These are phyloP conservation scores for Podaxis carcinomalis DNA, from an alignment of 768 basidiomycete species.

Conservation along the genomic window DNA sequence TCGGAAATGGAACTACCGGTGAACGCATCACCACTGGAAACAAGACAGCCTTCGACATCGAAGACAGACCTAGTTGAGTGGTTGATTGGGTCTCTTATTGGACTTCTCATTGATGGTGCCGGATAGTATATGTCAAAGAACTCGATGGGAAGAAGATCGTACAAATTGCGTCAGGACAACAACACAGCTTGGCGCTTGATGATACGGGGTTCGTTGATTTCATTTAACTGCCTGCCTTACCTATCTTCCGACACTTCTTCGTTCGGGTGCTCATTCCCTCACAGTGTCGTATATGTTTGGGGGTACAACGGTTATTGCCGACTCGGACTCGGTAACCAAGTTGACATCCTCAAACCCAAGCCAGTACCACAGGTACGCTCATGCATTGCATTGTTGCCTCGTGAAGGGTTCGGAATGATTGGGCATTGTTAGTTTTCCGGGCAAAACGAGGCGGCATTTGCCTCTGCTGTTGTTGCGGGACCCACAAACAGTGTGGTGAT, in stretches of 20 bases:
- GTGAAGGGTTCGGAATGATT: not conserved
- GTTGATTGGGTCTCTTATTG: not conserved
- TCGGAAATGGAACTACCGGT: constrained; percentile 92
- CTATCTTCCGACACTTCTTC: not conserved
- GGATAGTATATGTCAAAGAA: constrained; percentile 66
- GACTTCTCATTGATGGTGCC: not conserved
- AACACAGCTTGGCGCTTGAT: constrained; percentile 83
- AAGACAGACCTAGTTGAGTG: constrained; percentile 58
- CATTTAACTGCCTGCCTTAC: not conserved
- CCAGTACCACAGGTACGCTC: constrained; percentile 68
- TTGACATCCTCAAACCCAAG: constrained; percentile 76
- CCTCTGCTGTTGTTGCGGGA: constrained; percentile 65
- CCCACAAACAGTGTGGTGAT: constrained; percentile 81
- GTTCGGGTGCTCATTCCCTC: not conserved
- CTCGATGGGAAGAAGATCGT: constrained; percentile 75
- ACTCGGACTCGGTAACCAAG: constrained; percentile 83
- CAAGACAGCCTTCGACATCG: constrained; percentile 79
- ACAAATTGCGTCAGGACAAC: constrained; percentile 80
- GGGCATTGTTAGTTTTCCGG: constrained; percentile 62
- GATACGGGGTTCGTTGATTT: constrained; percentile 56
- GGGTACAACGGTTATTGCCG: constrained; percentile 91
- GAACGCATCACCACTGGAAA: constrained; percentile 86
- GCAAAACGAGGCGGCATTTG: constrained; percentile 61
- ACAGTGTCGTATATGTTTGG: constrained; percentile 77
- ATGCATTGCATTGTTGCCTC: not conserved